Evolutionary conservation across 805 yeast species (phyloP), one percentile per base, ranked within the genome.

Genomic region (Lipomyces orientalis): DNA sequence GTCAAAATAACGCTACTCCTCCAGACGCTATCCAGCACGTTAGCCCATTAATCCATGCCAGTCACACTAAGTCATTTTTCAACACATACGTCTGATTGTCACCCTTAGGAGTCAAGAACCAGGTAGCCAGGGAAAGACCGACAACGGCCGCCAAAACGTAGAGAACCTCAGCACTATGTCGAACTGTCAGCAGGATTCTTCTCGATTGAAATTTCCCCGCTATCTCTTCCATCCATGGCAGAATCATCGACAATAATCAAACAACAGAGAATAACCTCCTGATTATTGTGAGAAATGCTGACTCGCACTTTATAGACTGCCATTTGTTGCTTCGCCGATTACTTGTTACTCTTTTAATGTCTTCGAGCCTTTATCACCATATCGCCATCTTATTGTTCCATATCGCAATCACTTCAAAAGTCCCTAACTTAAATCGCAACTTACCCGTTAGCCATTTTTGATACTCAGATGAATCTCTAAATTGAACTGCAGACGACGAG

Each of bases 1-100:
- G 89, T 83, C 71, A 89, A 80, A 63, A 87, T 86, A 52, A 76
- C 90, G 29, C 90, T 86, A 70, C 89, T 86, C 78, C 91, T 84
- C 89, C 90, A 69, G 65, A 72, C 71, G 58, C 73, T 72, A 60
- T 29, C 51, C 14, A n/a, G 14, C 6, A 4, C 29, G n/a, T 46
- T 22, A 34, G 54, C 43, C 19, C 25, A 16, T 22, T 29, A 22
- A 29, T 60, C 43, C 2, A 10, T 22, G 6, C 31, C 54, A 19
- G 12, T n/a, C 16, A 16, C 12, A 31, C 39, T 33, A 9, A 56
- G 16, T 46, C 6, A 14, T n/a, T 10, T 10, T 31, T 14, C 33
- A n/a, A 29, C n/a, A 58, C 66, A 56, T 64, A 71, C 72, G 74
- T 68, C 65, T 72, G 73, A 65, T 70, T 71, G 65, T 69, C 72